Evolutionary conservation across 805 yeast species (phyloP).

Genomic region (Pichia californica): DNA sequence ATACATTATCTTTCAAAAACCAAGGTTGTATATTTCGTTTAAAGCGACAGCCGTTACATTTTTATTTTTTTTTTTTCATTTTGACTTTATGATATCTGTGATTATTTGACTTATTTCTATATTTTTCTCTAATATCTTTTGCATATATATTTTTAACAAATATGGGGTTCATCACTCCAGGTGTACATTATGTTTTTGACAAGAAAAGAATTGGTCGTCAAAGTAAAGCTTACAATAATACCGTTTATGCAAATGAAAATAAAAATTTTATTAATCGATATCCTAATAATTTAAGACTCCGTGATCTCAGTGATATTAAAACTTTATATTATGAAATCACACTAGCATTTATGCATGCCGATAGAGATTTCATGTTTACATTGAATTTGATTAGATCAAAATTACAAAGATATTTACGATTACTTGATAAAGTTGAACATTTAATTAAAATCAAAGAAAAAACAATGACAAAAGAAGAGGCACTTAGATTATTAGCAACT

Average conservation of each 20-base stretch:
- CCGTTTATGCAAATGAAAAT: conserved; percentile 5
- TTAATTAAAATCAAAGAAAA: conserved; percentile 1
- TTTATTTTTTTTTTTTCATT: too few relatives aligned
- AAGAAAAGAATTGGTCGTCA: conserved; percentile 4
- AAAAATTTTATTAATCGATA: conserved; percentile 4
- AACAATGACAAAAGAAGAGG: conserved; percentile 5
- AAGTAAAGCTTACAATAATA: background rate
- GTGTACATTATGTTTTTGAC: conserved; percentile 2
- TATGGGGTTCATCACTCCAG: conserved; percentile 13
- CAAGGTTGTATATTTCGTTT: too few relatives aligned
- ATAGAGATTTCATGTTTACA: too few relatives aligned
- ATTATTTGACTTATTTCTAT: background rate
- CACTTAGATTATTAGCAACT: background rate
- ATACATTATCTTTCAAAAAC: too few relatives aligned
- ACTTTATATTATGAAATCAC: background rate
- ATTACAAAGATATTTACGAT: conserved; percentile 7
- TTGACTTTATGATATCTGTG: too few relatives aligned
- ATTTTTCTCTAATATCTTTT: too few relatives aligned
- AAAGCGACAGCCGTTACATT: too few relatives aligned
- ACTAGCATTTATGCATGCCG: too few relatives aligned
- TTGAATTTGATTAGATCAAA: background rate
- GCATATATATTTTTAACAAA: background rate
- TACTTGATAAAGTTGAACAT: conserved; percentile 6
- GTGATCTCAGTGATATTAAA: background rate
- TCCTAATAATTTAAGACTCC: conserved; percentile 3